phyloP scores from a whole-genome alignment of 2,329 filamentous ascomycete genomes.

The Claviceps sp. region DNA sequence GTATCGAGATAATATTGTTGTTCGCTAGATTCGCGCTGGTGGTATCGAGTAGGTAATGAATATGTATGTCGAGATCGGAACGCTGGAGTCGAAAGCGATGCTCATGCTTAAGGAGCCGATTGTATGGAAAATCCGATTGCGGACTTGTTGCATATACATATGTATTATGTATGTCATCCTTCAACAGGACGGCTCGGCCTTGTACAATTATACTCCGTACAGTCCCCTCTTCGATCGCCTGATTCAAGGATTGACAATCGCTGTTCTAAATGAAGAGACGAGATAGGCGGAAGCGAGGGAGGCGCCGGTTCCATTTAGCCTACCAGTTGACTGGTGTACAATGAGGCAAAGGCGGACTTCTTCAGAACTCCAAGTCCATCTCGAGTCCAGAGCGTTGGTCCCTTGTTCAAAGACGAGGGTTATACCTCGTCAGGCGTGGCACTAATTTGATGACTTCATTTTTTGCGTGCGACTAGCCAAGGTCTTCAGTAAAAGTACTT shows the following conservation, averaged over 20 bases:
- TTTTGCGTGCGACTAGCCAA: too few relatives aligned
- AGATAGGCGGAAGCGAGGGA: background rate
- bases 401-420: too few relatives aligned
- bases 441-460: too few relatives aligned
- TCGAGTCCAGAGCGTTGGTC: too few relatives aligned
- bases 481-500: background rate
- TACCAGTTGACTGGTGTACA: slow-evolving; percentile 1
- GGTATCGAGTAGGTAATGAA: background rate
- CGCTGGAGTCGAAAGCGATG: background rate
- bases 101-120: too few relatives aligned
- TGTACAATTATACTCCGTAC: background rate
- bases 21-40: background rate
- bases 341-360: slow-evolving; percentile 1
- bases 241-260: background rate
- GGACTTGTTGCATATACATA: background rate
- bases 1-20: background rate
- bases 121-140: background rate
- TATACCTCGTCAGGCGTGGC: too few relatives aligned
- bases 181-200: background rate
- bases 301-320: background rate
- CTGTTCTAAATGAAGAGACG: background rate
- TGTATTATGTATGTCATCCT: background rate
- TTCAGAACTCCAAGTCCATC: background rate
- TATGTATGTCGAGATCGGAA: background rate
- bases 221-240: background rate